Percentiles rank a stretch among this genome's conserved stretches.
These are phyloP conservation scores for Chalaropsis thielavioides DNA, from an alignment of 2,329 filamentous ascomycete genomes.

Conservation along the genomic window DNA sequence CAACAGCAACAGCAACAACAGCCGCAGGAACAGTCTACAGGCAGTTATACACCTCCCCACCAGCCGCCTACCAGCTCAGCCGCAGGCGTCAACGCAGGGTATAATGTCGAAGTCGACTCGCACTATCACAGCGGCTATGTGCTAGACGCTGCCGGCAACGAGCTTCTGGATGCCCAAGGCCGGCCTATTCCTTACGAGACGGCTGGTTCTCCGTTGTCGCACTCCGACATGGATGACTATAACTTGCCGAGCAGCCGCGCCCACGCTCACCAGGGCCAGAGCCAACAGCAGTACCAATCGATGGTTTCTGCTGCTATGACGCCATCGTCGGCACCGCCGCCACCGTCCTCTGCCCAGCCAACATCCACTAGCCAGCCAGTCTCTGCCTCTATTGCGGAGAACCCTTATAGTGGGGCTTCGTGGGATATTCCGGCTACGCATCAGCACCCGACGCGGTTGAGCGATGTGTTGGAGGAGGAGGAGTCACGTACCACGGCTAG, in stretches of 20 bases:
- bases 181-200: conserved; percentile 18
- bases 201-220: conserved; percentile 9
- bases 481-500: conserved; percentile 60
- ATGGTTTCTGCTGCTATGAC: conserved; percentile 7
- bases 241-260: conserved; percentile 26
- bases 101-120: conserved; percentile 21
- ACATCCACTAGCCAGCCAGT: background rate
- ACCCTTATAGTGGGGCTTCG: conserved; percentile 49
- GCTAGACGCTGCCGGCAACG: conserved; percentile 21
- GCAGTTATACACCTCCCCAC: conserved; percentile 14
- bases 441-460: conserved; percentile 76
- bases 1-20: conserved; percentile 18
- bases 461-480: conserved; percentile 76
- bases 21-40: background rate
- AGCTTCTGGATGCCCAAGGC: conserved; percentile 21
- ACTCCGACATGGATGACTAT: conserved; percentile 17
- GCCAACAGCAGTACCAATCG: conserved; percentile 13
- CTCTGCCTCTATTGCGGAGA: conserved; percentile 17
- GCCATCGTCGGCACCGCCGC: conserved; percentile 14
- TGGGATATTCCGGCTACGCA: conserved; percentile 70
- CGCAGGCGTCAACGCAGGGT: conserved; percentile 19
- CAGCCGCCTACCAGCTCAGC: conserved; percentile 19
- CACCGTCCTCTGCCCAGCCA: background rate
- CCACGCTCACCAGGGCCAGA: conserved; percentile 26
- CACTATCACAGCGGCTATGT: conserved; percentile 19